Evolutionary conservation across 2,329 filamentous ascomycete genomes (phyloP), one percentile per base, ranked within the genome.

Genomic region (Penicillium sp.): DNA sequence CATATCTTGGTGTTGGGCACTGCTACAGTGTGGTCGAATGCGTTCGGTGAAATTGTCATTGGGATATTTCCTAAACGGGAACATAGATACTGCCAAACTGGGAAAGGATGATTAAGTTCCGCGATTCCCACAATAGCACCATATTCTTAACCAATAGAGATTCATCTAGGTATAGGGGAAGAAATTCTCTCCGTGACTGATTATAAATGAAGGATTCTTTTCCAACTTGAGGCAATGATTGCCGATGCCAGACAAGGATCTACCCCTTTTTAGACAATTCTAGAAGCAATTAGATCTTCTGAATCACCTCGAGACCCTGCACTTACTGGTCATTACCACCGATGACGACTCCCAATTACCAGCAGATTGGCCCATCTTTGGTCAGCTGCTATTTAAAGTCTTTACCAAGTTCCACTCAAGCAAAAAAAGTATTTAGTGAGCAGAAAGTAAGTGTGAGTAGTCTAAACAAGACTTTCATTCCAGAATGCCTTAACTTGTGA

Each of bases 401-500:
- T 10, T 29, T 21, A 2, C 18, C 2, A 21, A 21, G 2, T 21
- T 21, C 18, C 18, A 21, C 18, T 21, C 28, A 18, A 2, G 6
- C 1, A 33, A 15, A 15, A 33, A 33, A 33, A 39, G 24, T 6
- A 10, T 34, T 16, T 13, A n/a, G 8, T 9, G 13, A 10, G 6
- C 18, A 2, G 18, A 21, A 21, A 21, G 3, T 21, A 21, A 21
- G 3, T 2, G 18, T 21, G 10, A 45, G 6, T 9, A 10, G 9
- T 29, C 24, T 28, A 9, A 24, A 44, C 21, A n/a, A 23, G 10
- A 39, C 33, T 49, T 42, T 58, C 55, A 34, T 67, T 60, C 70
- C 68, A 74, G 42, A 76, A 67, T 2, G 39, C 54, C 42, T 65
- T 65, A 0, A 70, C 65, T 1, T 66, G 63, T 4, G 52, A 34